Evolutionary conservation across 2,329 filamentous ascomycete species (phyloP), one percentile per base, ranked within the genome.

Genomic region (Gnomoniopsis smithogilvyi): DNA sequence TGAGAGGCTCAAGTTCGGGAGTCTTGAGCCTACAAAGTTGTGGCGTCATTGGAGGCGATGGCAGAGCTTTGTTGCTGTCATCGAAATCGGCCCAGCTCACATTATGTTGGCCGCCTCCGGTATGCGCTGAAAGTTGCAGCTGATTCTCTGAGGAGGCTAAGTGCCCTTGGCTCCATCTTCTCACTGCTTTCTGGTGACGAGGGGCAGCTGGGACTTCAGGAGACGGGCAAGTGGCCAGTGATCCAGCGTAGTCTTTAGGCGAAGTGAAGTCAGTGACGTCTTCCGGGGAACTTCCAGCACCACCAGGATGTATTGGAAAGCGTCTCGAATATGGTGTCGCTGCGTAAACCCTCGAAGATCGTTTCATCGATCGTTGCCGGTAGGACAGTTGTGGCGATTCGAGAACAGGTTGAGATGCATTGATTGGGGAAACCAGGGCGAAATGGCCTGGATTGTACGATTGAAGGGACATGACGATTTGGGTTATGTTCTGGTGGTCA

Each of bases 1-100:
- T 48, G 30, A 50, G 17, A 17, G 51, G 43, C 52, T 62, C 60
- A 19, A 62, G 60, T 22, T 62, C 54, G 15, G 60, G 60, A 24
- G 57, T 60, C 22, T 46, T 36, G 26, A 60, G 60, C 43, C 58
- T 55, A 46, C 45, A 50, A 49, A 57, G 45, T 22, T 54, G 46
- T 3, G 60, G 60, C 17, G 58, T 62, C 24, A 19, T 38, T 17
- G 60, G 60, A 6, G 53, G 57, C 8, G 54, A 54, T 19, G 49
- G 6, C 30, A 51, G 36, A 26, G 41, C 26, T 21, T 38, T 34
- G 36, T 36, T 24, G 26, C 46, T 38, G 10, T 49, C 43, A 14
- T 54, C 47, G 33, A 56, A 15, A 26, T 59, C 51, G 17, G n/a
- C 41, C 36, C 49, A 46, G 14, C 49, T 48, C 46, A 45, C 43